Evolutionary conservation across 1,139 yeast genomes (phyloP).

Genomic region (Blastobotrys persicus): DNA sequence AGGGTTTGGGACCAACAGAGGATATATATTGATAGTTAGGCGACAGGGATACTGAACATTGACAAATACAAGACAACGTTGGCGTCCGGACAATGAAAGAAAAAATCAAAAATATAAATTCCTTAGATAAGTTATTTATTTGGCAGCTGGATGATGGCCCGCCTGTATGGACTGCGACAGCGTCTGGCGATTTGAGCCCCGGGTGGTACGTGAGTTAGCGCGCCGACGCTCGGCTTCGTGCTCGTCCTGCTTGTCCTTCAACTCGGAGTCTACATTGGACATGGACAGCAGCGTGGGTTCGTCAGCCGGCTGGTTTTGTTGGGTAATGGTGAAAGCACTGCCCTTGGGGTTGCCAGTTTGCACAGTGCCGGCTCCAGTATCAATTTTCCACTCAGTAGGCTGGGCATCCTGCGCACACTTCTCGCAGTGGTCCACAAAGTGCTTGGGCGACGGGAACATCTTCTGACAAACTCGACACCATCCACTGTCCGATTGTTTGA

Average conservation of each 20-base stretch:
- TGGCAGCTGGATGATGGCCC: slow-evolving; percentile 26
- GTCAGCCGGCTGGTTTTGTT: slow-evolving; percentile 6
- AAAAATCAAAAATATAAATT: too few species aligned
- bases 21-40: too few species aligned
- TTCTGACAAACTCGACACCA: slow-evolving; percentile 64
- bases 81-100: too few species aligned
- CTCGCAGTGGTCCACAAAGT: slow-evolving; percentile 63
- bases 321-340: slow-evolving; percentile 7
- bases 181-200: slow-evolving; percentile 25
- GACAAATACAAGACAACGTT: too few species aligned
- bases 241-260: slow-evolving; percentile 19
- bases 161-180: slow-evolving; percentile 30
- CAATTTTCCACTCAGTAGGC: slow-evolving; percentile 40
- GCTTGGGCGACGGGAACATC: slow-evolving; percentile 54
- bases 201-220: slow-evolving; percentile 14
- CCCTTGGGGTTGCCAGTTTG: slow-evolving; percentile 4
- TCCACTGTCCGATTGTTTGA: slow-evolving; percentile 51
- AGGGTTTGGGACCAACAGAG: too few species aligned
- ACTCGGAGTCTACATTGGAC: slow-evolving; percentile 24
- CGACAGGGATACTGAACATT: too few species aligned
- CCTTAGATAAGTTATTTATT: neutral
- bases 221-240: slow-evolving; percentile 14
- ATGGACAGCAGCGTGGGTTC: slow-evolving; percentile 22
- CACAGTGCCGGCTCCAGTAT: slow-evolving; percentile 12
- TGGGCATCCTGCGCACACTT: slow-evolving; percentile 51